phyloP scores from a whole-genome alignment of 495 filamentous ascomycete genomes.

The Tuber umbilicatum region DNA sequence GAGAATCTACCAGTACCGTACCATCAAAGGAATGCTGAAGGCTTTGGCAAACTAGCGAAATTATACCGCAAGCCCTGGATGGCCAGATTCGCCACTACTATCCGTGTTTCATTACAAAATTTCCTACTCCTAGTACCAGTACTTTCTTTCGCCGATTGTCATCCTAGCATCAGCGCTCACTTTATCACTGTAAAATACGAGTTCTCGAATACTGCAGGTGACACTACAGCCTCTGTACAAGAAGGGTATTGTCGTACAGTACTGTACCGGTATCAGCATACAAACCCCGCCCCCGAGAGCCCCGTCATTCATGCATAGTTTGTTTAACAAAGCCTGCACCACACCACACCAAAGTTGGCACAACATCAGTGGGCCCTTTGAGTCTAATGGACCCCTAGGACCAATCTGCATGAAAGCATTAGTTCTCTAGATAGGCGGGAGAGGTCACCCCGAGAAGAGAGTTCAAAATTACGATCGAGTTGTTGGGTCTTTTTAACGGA shows the following conservation, averaged over 20 bases:
- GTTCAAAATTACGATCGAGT: background rate
- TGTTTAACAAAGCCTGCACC: background rate
- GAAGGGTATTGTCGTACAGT: no score
- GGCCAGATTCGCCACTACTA: background rate
- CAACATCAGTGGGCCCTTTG: background rate
- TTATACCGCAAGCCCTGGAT: background rate
- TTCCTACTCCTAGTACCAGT: background rate
- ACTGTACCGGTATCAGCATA: background rate
- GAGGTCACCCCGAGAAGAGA: background rate
- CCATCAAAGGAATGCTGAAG: background rate
- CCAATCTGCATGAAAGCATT: background rate
- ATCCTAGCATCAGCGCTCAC: background rate
- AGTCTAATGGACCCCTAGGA: background rate
- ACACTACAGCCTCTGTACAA: background rate
- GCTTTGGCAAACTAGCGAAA: background rate
- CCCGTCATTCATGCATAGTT: background rate
- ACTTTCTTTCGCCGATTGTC: background rate
- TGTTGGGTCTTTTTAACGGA: background rate
- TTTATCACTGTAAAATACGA: background rate
- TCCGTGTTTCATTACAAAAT: background rate
- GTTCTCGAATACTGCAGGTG: background rate
- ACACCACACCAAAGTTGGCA: background rate
- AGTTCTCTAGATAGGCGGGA: background rate
- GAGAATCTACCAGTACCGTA: background rate
- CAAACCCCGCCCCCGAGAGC: background rate